Conservation (phyloP, 2,329 filamentous ascomycete species). For the Trichoderma arundinaceum region DNA sequence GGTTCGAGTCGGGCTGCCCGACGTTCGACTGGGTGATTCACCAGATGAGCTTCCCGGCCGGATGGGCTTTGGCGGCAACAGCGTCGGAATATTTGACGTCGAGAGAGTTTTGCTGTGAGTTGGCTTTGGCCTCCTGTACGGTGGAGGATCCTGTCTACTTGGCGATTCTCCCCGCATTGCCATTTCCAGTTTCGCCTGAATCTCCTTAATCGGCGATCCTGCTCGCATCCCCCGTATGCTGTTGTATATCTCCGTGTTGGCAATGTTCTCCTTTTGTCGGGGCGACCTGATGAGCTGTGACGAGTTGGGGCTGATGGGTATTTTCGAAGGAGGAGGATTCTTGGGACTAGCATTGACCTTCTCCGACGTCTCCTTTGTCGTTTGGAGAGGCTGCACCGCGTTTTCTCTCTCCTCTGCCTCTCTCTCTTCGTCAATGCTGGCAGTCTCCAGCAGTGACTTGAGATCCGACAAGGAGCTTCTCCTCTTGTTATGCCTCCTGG, state of each 20-base stretch:
- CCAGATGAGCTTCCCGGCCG: conserved; percentile 38
- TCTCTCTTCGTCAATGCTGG: conserved; percentile 53
- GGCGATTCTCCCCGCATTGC: conserved; percentile 34
- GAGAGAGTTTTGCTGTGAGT: conserved; percentile 59
- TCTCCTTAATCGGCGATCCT: conserved; percentile 30
- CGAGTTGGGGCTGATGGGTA: conserved; percentile 56
- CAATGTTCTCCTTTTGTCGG: conserved; percentile 54
- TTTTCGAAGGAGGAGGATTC: conserved; percentile 54
- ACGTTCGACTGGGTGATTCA: conserved; percentile 37
- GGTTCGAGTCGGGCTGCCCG: conserved; percentile 42
- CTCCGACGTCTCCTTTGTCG: conserved; percentile 60
- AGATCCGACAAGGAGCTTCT: conserved; percentile 92
- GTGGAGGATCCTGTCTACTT: conserved; percentile 35
- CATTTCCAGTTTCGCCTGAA: conserved; percentile 30
- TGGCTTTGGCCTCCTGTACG: conserved; percentile 35
- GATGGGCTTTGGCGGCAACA: conserved; percentile 58
- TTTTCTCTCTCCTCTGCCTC: conserved; percentile 31
- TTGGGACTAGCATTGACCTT: conserved; percentile 62
- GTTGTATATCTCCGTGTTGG: conserved; percentile 35
- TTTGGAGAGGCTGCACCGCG: conserved; percentile 55
- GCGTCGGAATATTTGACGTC: conserved; percentile 59
- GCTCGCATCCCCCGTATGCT: conserved; percentile 28
- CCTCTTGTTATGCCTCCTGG: conserved; percentile 71
- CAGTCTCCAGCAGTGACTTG: conserved; percentile 68
- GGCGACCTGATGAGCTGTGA: conserved; percentile 49